Evolutionary conservation across 2,329 filamentous ascomycete species (phyloP).

Genomic region (Trichoderma endophyticum): DNA sequence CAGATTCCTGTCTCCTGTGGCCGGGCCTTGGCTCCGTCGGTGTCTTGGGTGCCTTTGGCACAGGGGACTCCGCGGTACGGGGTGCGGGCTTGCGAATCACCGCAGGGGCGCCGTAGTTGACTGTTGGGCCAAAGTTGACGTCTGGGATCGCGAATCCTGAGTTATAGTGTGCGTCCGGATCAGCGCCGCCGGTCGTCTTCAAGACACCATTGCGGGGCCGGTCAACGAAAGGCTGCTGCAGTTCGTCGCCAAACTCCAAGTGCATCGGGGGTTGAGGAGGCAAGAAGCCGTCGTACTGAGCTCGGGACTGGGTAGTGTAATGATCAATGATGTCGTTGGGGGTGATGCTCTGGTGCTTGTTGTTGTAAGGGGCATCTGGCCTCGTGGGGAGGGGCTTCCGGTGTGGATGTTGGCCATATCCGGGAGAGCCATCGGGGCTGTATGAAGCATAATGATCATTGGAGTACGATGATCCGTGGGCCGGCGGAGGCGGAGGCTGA

Average conservation of each 20-base stretch:
- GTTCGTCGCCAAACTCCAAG: slow-evolving; percentile 48
- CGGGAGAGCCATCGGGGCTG: slow-evolving; percentile 18
- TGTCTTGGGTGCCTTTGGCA: slow-evolving; percentile 30
- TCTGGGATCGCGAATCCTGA: slow-evolving; percentile 59
- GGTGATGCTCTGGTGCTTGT: slow-evolving; percentile 30
- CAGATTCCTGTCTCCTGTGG: slow-evolving; percentile 48
- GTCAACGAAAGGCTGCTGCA: slow-evolving; percentile 52
- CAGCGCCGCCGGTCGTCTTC: slow-evolving; percentile 67
- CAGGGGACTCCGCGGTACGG: slow-evolving; percentile 20
- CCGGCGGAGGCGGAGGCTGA: slow-evolving; percentile 4
- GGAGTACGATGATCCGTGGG: background rate
- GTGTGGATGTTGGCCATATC: slow-evolving; percentile 20
- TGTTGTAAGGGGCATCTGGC: background rate
- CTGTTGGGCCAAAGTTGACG: slow-evolving; percentile 83
- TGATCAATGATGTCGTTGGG: slow-evolving; percentile 41
- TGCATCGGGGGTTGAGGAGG: slow-evolving; percentile 26
- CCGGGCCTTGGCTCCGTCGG: slow-evolving; percentile 28
- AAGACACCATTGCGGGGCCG: slow-evolving; percentile 74
- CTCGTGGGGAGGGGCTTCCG: slow-evolving; percentile 32
- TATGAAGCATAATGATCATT: background rate
- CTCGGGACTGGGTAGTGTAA: slow-evolving; percentile 31
- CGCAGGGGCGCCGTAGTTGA: slow-evolving; percentile 56
- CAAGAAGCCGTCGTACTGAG: slow-evolving; percentile 21
- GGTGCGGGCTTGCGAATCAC: slow-evolving; percentile 28
- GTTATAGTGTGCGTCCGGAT: slow-evolving; percentile 25